Base-by-base conservation (phyloP, 2,329 filamentous ascomycete species). In the Fusarium caatingaense region DNA sequence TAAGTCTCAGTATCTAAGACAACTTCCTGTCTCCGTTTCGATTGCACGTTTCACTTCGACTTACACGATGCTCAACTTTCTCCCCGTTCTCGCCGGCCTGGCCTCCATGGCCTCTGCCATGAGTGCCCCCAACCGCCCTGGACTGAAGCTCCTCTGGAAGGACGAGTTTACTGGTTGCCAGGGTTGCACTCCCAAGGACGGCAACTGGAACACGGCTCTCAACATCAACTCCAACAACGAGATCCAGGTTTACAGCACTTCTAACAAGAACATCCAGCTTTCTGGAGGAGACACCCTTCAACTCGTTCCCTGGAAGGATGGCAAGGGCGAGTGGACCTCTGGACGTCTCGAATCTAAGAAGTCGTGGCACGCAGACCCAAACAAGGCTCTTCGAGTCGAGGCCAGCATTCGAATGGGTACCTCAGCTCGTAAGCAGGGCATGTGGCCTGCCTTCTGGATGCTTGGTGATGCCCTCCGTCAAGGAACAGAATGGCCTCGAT, bases 361-460 rank as follows among this genome's bases (percentile, higher is more conserved):
- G 72, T 77, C 80, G 6, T 86, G 83, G 77, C 82, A 80, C 4
- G 83, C 85, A 1, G 46, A 76, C 18, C 74, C 79, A 2, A 83
- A 82, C 49, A 76, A 76, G 34, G 69, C 74, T 48, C 84, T 84
- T 40, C 73, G 83, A 32, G 79, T 81, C 49, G 83, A 86, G 74
- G 81, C 81, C 12, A 76, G 76, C 44, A 77, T 87, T 56, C 81
- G 84, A 10, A 83, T 84, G 64, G 85, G 85, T 32, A 56, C 76
- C 13, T 60, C 74, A 18, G 68, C 68, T 30, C 78, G 79, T 50
- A 85, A 85, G 77, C 79, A 83, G 69, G 85, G 85, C 15, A 79
- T 86, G 67, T 87, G 85, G 85, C 84, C 85, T 4, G 85, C 85
- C 6, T 87, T 86, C 72, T 87, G 85, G 85, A 76, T 85, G 56